Base-by-base conservation (phyloP, 768 basidiomycete genomes). In the Collybiopsis confluens region DNA sequence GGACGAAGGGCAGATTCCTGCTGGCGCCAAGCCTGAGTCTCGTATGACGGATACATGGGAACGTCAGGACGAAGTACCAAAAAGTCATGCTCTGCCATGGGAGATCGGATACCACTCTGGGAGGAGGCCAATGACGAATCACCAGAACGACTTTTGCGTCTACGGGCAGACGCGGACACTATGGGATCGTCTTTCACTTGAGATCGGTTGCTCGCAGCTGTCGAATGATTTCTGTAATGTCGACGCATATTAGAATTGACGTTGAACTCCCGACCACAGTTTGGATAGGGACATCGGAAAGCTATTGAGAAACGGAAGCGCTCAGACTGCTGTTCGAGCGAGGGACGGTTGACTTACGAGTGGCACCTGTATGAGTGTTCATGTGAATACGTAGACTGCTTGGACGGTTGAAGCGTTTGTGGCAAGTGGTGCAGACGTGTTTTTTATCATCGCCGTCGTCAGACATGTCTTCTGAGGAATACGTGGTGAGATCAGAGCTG, bases 211-310 rank as follows among this genome's bases (percentile, higher is more conserved):
- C 9, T 35, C 7, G 37, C 16, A 42, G 52, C n/a, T 7, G 3
- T 53, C 6, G 27, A 30, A 48, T 90, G 88, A 64, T 87, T 90
- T 42, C 87, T 75, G 64, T 82, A 85, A 61, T 91, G 89, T 4
- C 89, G 74, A 27, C 89, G 78, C 89, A 90, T 91, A 65, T 91
- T 92, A 0, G 86, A 88, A 64, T 89, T 88, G 44, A 90, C 90
- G 58, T 89, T 90, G 69, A 91, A 91, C 55, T 85, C 80, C 30
- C 86, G 78, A 36, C 84, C 85, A 64, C 88, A 90, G 40, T 82
- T 78, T 5, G 83, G 85, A 74, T 74, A 86, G 3, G 86, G 85
- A 60, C 89, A 91, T 38, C 79, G 74, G 69, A 86, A 89, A 18
- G 88, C 90, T 87, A 64, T 40, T 56, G 42, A 4, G 24, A n/a